phyloP scores from a whole-genome alignment of 2,329 filamentous ascomycete species.

The Zymoseptoria tritici region DNA sequence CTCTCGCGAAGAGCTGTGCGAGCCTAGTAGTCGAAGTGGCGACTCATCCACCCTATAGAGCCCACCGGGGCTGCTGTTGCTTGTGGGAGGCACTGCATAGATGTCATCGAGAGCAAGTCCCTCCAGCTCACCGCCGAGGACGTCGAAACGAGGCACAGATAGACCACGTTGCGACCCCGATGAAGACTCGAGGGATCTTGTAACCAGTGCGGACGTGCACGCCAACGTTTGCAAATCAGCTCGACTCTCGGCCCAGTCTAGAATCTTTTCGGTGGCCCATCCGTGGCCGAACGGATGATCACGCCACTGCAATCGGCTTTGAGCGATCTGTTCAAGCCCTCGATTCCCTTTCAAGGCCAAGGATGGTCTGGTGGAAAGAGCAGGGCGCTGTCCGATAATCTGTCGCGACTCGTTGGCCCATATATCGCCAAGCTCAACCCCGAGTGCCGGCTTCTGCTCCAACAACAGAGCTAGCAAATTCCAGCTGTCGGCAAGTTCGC shows the following conservation, averaged over 20 bases:
- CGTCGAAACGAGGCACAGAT: not conserved
- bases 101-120: not conserved
- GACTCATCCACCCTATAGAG: slow-evolving; percentile 5
- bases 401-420: not conserved
- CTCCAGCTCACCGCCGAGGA: not conserved
- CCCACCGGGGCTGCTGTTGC: not conserved
- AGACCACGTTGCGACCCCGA: not conserved
- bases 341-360: slow-evolving; percentile 1
- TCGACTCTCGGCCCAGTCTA: slow-evolving; percentile 52
- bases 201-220: slow-evolving; percentile 56
- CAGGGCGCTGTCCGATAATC: not conserved
- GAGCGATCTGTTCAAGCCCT: not conserved
- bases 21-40: slow-evolving; percentile 13
- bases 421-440: not conserved
- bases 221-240: slow-evolving; percentile 60
- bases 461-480: slow-evolving; percentile 70
- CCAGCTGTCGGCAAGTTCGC: slow-evolving; percentile 77
- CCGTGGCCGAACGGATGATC: slow-evolving; percentile 48
- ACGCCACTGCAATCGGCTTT: slow-evolving; percentile 40
- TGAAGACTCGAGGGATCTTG: slow-evolving; percentile 33
- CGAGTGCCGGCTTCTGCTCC: slow-evolving; percentile 57
- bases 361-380: slow-evolving; percentile 7
- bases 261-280: slow-evolving; percentile 51
- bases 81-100: not conserved
- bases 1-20: slow-evolving; percentile 19